phyloP scores from a whole-genome alignment of 805 yeast species.

The Ogataea saltuana region DNA sequence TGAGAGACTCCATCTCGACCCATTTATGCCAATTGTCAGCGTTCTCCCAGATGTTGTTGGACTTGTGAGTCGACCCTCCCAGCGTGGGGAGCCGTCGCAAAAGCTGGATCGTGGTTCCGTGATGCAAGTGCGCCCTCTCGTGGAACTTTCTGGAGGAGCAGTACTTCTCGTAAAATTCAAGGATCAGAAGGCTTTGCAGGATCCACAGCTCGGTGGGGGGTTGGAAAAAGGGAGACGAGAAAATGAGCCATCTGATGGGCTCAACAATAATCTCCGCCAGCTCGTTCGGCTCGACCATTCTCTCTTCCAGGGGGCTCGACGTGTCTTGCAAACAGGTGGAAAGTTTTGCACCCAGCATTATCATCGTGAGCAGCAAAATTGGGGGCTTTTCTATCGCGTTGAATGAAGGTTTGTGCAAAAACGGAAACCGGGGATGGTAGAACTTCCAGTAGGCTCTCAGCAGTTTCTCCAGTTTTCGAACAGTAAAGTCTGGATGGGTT shows the following conservation, averaged over 20 bases:
- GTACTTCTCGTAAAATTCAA: constrained; percentile 81
- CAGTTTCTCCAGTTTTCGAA: constrained; percentile 31
- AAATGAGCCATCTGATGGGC: constrained; percentile 69
- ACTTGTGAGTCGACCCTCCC: constrained; percentile 63
- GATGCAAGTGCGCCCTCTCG: constrained; percentile 83
- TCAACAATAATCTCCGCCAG: constrained; percentile 49
- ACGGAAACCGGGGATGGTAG: constrained; percentile 60
- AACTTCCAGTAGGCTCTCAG: constrained; percentile 52
- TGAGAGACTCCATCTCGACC: constrained; percentile 79
- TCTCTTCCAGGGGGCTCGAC: constrained; percentile 24
- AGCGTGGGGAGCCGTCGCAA: constrained; percentile 73
- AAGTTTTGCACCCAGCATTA: constrained; percentile 52
- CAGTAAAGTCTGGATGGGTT: constrained; percentile 33
- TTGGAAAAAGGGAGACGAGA: constrained; percentile 67
- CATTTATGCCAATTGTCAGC: constrained; percentile 53
- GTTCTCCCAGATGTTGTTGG: constrained; percentile 22
- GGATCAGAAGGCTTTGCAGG: constrained; percentile 66
- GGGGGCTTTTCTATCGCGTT: constrained; percentile 48
- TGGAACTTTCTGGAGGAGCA: constrained; percentile 68
- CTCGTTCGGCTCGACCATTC: constrained; percentile 32
- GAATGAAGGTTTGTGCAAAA: constrained; percentile 62
- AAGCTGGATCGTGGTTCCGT: constrained; percentile 81
- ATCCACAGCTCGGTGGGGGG: constrained; percentile 80
- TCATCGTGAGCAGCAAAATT: constrained; percentile 54
- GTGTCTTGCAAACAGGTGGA: constrained; percentile 33